phyloP scores from a whole-genome alignment of 257 asterid species.

The Lycium ferocissimum region DNA sequence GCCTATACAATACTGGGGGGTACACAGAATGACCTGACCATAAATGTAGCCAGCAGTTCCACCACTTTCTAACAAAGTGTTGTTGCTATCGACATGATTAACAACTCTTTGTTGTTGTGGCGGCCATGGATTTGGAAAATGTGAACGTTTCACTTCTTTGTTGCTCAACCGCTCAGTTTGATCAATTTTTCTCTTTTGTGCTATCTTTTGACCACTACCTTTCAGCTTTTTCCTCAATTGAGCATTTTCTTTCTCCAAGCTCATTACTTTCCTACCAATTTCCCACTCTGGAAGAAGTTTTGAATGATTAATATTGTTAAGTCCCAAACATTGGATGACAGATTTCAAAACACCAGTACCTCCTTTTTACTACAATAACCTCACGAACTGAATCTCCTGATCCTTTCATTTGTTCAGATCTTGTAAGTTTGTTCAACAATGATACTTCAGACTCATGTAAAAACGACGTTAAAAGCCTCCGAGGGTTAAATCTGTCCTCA shows the following conservation, averaged over 20 bases:
- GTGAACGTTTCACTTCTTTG: constrained; percentile 58
- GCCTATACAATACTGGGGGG: background rate
- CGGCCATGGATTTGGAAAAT: constrained; percentile 44
- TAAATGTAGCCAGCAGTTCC: background rate
- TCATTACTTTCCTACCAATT: constrained; percentile 51
- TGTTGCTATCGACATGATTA: background rate
- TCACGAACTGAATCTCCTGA: constrained; percentile 46
- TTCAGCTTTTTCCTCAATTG: constrained; percentile 33
- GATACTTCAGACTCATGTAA: constrained; percentile 61
- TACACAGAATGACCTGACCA: constrained; percentile 24
- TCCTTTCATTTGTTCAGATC: constrained; percentile 34
- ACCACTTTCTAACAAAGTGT: constrained; percentile 12
- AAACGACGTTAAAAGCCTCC: constrained; percentile 56
- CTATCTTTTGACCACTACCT: constrained; percentile 35
- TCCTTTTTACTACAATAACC: constrained; percentile 50
- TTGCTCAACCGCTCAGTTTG: constrained; percentile 49
- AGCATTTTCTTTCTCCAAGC: constrained; percentile 59
- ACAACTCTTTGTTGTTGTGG: constrained; percentile 41
- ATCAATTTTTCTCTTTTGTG: constrained; percentile 59
- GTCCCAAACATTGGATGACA: constrained; percentile 57
- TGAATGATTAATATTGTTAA: constrained; percentile 64
- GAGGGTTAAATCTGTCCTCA: constrained; percentile 62
- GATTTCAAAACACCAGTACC: constrained; percentile 60
- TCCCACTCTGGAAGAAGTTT: constrained; percentile 80
- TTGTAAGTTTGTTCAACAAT: constrained; percentile 38